These are phyloP conservation scores for Quercus agrifolia DNA, from an alignment of 306 rosid genomes.

Conservation along the genomic window DNA sequence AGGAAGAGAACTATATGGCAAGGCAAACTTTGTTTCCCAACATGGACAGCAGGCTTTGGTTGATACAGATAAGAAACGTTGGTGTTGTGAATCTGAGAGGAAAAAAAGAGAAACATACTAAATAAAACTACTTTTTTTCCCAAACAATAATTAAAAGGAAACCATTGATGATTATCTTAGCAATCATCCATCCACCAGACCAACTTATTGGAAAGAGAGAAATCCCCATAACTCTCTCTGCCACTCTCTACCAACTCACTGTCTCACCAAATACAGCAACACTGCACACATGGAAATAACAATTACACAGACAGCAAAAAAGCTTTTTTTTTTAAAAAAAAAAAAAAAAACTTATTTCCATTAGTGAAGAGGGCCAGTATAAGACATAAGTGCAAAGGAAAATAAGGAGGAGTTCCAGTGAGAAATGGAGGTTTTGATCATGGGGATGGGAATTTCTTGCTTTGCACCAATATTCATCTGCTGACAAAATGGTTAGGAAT, in stretches of 20 bases:
- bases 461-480: slow-evolving; percentile 5
- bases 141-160: neutral
- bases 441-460: slow-evolving; percentile 2
- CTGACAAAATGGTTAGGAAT: slow-evolving; percentile 17
- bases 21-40: slow-evolving; percentile 1
- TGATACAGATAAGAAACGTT: neutral
- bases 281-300: slow-evolving; percentile 1
- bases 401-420: neutral
- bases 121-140: no score
- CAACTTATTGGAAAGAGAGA: slow-evolving; percentile 22
- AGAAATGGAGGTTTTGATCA: neutral
- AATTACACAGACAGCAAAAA: slow-evolving; percentile 3
- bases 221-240: slow-evolving; percentile 16
- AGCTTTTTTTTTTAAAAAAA: neutral
- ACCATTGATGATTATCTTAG: neutral
- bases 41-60: slow-evolving; percentile 1
- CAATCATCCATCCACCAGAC: slow-evolving; percentile 20
- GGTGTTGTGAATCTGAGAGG: slow-evolving; percentile 4
- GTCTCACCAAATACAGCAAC: slow-evolving; percentile 6
- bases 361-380: neutral
- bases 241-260: slow-evolving; percentile 18
- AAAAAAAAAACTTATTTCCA: neutral
- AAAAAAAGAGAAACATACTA: neutral
- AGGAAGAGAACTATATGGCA: neutral
- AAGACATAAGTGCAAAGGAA: neutral